Evolutionary conservation across 2,329 filamentous ascomycete genomes (phyloP), one percentile per base, ranked within the genome.

Genomic region (Colletotrichum noveboracense): DNA sequence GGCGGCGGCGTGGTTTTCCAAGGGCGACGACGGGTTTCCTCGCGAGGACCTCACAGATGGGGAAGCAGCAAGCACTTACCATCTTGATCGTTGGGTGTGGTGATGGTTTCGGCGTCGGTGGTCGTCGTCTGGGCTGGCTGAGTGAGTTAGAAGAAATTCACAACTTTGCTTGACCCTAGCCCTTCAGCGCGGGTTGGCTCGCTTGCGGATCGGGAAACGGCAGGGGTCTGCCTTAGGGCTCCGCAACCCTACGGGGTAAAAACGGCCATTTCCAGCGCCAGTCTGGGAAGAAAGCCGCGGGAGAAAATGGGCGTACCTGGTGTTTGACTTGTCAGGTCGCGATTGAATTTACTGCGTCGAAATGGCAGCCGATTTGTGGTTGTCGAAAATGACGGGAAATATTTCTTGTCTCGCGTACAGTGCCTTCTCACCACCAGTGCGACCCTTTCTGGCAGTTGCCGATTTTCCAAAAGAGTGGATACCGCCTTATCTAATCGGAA

Each of bases 11-110:
- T n/a, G 13, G 5, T 30, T 60, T 60, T 60, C 52, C 30, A 28
- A 28, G 55, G 21, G 24, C 24, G 58, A 38, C 30, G 30, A 38
- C 30, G 30, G 52, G 24, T 67, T 30, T 56, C 34, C 26, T 34
- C 55, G 62, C 52, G 34, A 26, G 48, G 67, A 56, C 56, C 16
- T 26, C 58, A 64, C 28, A 77, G 78, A 74, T 76, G 77, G 79
- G 72, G 76, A 52, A 75, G 79, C 74, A 61, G 78, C 79, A 58
- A 66, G 52, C 70, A 88, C 87, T 86, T 87, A 91, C 89, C 89
- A 91, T 91, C 87, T 90, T 88, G 87, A 85, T 87, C 87, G 86
- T 87, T 86, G 85, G 83, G 85, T 85, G 87, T 86, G 85, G 85
- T 88, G 88, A 88, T 86, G 87, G 87, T 86, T 86, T 89, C 88